Base-by-base conservation (phyloP, 2,329 filamentous ascomycete species). In the Colletotrichum sp. region DNA sequence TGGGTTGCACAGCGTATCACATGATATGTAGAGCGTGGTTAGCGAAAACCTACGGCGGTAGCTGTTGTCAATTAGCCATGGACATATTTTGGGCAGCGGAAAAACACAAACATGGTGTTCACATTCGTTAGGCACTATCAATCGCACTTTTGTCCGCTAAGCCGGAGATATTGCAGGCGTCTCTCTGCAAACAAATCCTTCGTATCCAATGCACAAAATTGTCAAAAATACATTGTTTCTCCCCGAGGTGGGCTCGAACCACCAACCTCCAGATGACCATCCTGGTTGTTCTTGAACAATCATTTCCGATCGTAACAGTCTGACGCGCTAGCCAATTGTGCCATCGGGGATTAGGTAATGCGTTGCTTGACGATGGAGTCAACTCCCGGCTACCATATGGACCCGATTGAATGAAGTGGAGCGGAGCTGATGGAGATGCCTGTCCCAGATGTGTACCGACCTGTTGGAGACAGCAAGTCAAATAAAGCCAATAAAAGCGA, bases 261-360 rank as follows among this genome's bases (percentile, higher is more conserved):
- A 65, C 62, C 62, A 65, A 54, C 62, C 62, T 65, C 62, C 62
- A 65, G 62, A 65, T 65, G 62, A 65, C 62, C 62, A 54, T 27
- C 27, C 12, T 59, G 0, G 8, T 8, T 21, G n/a, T 18, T 29
- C 16, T 15, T 15, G 29, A 51, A 8, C 8, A 54, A 33, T 12
- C 43, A 21, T 12, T 33, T 65, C n/a, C 24, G 61, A 33, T 65
- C n/a, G 29, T 65, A 65, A 65, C 62, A 65, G 62, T 65, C 62
- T 65, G 62, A 65, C 62, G 62, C 62, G 62, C 62, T 65, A 65
- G 62, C 62, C 62, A 65, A 65, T 65, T 65, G 62, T 65, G 62
- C 62, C 62, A 65, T 65, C 62, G 62, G 62, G 27, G 62, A 65
- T 65, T 51, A 51, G 43, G 43, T 51, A 51, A 51, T 21, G n/a